Conservation (phyloP, 2,329 filamentous ascomycete genomes). For the Botrytis pseudocinerea region DNA sequence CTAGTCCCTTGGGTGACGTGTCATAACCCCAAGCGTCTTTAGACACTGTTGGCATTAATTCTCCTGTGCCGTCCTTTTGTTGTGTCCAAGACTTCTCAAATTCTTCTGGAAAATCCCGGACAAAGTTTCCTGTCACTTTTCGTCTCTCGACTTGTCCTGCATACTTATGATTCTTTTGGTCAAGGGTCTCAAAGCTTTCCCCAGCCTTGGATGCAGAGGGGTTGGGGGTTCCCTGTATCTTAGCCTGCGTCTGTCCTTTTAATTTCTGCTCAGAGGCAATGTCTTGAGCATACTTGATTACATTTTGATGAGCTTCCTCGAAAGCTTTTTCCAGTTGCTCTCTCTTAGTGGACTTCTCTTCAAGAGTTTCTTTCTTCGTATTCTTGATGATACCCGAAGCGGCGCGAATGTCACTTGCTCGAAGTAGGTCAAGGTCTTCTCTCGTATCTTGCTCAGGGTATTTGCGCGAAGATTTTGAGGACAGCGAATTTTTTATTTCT, state of each 20-base stretch:
- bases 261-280: conserved; percentile 16
- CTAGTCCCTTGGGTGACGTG: conserved; percentile 19
- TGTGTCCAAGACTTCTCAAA: conserved; percentile 48
- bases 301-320: conserved; percentile 22
- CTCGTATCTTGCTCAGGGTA: conserved; percentile 16
- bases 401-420: conserved; percentile 36
- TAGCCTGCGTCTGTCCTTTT: neutral
- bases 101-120: conserved; percentile 55
- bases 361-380: conserved; percentile 26
- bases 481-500: neutral
- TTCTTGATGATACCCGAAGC: conserved; percentile 29
- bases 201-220: neutral
- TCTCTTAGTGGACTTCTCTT: conserved; percentile 35
- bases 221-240: neutral
- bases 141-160: neutral
- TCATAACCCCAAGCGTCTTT: conserved; percentile 22
- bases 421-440: conserved; percentile 32
- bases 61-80: conserved; percentile 23
- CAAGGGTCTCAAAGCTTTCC: neutral
- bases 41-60: conserved; percentile 28
- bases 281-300: conserved; percentile 21
- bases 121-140: conserved; percentile 50
- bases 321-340: conserved; percentile 36
- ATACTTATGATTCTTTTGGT: neutral
- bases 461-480: neutral